These are phyloP conservation scores for Protomyces inouyei DNA, from an alignment of 1,139 yeast genomes.

Conservation along the genomic window DNA sequence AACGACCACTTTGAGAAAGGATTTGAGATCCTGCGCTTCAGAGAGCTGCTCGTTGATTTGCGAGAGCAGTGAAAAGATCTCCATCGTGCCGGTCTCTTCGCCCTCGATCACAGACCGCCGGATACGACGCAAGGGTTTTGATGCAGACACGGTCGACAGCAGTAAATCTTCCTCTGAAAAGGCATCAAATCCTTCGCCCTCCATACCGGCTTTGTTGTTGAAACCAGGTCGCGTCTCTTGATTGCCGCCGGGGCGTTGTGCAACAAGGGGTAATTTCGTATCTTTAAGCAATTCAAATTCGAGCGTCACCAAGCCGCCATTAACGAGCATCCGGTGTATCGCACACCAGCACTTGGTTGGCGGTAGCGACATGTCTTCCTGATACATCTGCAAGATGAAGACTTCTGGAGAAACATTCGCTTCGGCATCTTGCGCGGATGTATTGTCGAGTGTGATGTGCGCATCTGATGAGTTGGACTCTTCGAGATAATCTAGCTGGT, in stretches of 20 bases:
- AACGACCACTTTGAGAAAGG: constrained; percentile 15
- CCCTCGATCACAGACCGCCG: constrained; percentile 4
- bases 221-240: constrained; percentile 2
- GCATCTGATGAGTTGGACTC: constrained; percentile 24
- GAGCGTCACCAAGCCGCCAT: constrained; percentile 8
- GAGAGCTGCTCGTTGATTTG: constrained; percentile 21
- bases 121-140: constrained; percentile 21
- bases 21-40: constrained; percentile 12
- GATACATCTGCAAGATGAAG: constrained; percentile 2
- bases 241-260: neutral
- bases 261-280: neutral
- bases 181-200: constrained; percentile 18
- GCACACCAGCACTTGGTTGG: constrained; percentile 19
- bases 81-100: constrained; percentile 20
- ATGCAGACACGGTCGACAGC: constrained; percentile 9
- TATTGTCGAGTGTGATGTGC: constrained; percentile 15
- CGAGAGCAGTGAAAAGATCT: constrained; percentile 14
- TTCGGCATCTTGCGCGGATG: constrained; percentile 15
- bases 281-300: constrained; percentile 23
- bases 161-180: constrained; percentile 20
- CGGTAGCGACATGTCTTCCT: constrained; percentile 1
- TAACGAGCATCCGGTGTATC: constrained; percentile 12
- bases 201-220: constrained; percentile 17
- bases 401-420: constrained; percentile 24
- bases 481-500: constrained; percentile 17